Evolutionary conservation across 768 basidiomycete genomes (phyloP).

Genomic region (Panellus pusillus): DNA sequence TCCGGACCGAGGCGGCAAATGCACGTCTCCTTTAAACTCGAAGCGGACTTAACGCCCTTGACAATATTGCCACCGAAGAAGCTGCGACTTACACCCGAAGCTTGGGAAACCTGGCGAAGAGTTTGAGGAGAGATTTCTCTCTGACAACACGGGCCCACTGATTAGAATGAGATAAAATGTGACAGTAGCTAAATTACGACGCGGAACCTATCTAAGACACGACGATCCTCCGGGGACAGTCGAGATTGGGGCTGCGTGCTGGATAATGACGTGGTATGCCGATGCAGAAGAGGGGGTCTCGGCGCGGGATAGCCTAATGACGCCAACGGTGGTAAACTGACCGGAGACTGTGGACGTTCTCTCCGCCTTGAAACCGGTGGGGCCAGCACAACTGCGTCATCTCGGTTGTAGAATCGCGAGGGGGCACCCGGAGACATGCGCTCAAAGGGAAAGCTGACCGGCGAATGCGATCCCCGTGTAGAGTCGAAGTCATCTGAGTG

Average conservation of each 20-base stretch:
- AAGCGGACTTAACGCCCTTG: constrained; percentile 1
- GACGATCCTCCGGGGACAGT: constrained; percentile 57
- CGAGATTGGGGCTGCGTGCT: constrained; percentile 24
- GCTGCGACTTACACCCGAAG: constrained; percentile 20
- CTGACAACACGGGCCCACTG: too few species aligned
- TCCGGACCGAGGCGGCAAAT: not conserved
- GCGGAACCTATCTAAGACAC: constrained; percentile 57
- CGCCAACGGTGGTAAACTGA: constrained; percentile 24
- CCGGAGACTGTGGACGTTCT: not conserved
- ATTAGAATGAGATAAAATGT: not conserved
- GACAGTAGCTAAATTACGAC: constrained; percentile 40
- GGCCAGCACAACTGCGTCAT: constrained; percentile 24
- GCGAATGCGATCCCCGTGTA: constrained; percentile 13
- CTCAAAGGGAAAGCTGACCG: constrained; percentile 13
- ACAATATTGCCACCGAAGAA: constrained; percentile 18
- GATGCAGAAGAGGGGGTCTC: constrained; percentile 16
- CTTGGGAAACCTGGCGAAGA: not conserved
- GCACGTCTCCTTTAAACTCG: not conserved
- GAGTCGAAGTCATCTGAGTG: constrained; percentile 47
- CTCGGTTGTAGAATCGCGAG: constrained; percentile 15
- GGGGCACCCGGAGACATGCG: constrained; percentile 17
- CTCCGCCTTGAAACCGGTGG: constrained; percentile 23
- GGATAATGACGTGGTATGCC: constrained; percentile 27
- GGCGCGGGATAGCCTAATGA: constrained; percentile 21
- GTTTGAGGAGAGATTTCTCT: not conserved